phyloP scores from a whole-genome alignment of 225 moss, liverwort and hornwort species.

The Bryum argenteum region DNA sequence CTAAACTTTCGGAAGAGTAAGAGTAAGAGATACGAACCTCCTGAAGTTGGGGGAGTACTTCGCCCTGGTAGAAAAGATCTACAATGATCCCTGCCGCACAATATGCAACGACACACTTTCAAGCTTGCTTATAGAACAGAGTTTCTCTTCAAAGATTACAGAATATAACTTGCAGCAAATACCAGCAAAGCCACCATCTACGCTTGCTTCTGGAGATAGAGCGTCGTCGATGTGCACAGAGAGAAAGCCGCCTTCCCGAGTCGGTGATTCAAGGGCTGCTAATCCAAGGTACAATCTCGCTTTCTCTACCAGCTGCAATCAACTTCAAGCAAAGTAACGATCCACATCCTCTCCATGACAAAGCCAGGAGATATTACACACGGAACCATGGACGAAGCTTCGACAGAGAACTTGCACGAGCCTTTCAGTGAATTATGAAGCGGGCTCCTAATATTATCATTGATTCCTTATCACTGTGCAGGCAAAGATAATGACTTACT shows the following conservation, averaged over 20 bases:
- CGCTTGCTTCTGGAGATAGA: constrained; percentile 53
- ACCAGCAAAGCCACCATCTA: constrained; percentile 75
- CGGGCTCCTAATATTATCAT: no score
- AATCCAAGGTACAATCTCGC: constrained; percentile 64
- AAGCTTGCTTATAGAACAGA: neutral
- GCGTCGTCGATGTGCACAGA: constrained; percentile 68
- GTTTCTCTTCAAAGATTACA: no score
- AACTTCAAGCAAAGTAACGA: neutral
- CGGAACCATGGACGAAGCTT: neutral
- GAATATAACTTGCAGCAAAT: constrained; percentile 11
- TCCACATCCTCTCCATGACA: no score
- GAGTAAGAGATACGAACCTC: constrained; percentile 30
- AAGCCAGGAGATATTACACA: no score
- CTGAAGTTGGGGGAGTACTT: constrained; percentile 62
- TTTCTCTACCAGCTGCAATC: constrained; percentile 66
- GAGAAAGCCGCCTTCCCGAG: constrained; percentile 58
- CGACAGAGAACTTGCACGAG: neutral
- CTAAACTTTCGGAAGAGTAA: no score
- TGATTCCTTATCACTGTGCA: no score
- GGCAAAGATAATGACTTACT: constrained; percentile 32
- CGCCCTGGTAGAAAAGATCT: constrained; percentile 72
- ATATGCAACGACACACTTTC: constrained; percentile 3
- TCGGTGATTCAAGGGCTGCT: constrained; percentile 63
- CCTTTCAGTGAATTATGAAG: no score
- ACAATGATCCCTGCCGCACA: constrained; percentile 62